Conservation (phyloP, 805 yeast species). For the Yarrowia sp. region DNA sequence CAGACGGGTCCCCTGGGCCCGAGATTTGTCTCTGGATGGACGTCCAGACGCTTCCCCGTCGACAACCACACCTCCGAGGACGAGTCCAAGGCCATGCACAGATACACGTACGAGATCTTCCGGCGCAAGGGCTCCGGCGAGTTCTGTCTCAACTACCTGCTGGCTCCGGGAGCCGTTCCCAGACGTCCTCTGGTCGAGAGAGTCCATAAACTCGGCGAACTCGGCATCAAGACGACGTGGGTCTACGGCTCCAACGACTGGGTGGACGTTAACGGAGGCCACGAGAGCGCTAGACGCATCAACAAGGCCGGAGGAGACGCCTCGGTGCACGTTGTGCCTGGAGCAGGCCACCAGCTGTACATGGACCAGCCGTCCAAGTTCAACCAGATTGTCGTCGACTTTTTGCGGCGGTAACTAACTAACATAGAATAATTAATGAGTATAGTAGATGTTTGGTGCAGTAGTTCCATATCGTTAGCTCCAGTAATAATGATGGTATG, state of each 20-base stretch:
- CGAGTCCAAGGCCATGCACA: conserved; percentile 60
- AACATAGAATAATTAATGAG: too few relatives aligned
- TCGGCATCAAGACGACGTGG: conserved; percentile 71
- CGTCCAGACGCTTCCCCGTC: conserved; percentile 62
- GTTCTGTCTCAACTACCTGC: conserved; percentile 75
- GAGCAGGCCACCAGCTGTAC: conserved; percentile 74
- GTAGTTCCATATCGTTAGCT: too few relatives aligned
- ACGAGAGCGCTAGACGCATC: conserved; percentile 38
- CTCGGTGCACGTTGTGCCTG: conserved; percentile 41
- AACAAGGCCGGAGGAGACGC: conserved; percentile 34
- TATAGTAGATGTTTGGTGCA: too few relatives aligned
- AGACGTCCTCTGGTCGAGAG: conserved; percentile 64
- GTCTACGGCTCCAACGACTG: conserved; percentile 78
- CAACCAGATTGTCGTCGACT: conserved; percentile 45
- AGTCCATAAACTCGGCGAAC: conserved; percentile 42
- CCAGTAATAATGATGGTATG: too few relatives aligned
- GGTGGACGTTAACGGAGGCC: conserved; percentile 53
- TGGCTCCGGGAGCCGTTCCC: conserved; percentile 91
- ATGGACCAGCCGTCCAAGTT: conserved; percentile 59
- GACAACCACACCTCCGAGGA: conserved; percentile 47
- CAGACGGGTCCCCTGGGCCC: conserved; percentile 81
- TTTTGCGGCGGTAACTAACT: too few relatives aligned
- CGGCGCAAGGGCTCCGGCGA: conserved; percentile 90
- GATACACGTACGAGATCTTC: conserved; percentile 80
- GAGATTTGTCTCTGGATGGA: conserved; percentile 84